Conservation (phyloP, 2,329 filamentous ascomycete genomes). For the Pseudomassariella vexata region DNA sequence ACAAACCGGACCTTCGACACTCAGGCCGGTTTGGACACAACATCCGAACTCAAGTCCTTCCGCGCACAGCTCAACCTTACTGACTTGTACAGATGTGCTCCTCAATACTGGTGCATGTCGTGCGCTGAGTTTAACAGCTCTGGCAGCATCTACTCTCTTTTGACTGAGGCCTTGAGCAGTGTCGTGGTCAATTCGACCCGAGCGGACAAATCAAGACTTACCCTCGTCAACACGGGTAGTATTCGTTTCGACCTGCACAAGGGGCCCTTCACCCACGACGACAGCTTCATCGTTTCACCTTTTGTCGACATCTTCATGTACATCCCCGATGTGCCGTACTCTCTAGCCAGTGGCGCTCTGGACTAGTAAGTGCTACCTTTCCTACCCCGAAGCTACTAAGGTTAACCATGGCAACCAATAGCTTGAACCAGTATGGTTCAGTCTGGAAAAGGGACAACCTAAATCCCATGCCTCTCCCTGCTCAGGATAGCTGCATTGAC, state of each 20-base stretch:
- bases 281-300: conserved; percentile 45
- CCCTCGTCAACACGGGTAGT: conserved; percentile 52
- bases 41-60: conserved; percentile 13
- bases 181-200: conserved; percentile 44
- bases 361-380: too few relatives aligned
- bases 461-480: conserved; percentile 22
- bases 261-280: conserved; percentile 51
- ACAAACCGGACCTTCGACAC: conserved; percentile 43
- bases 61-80: conserved; percentile 48
- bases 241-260: conserved; percentile 55
- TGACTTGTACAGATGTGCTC: conserved; percentile 50
- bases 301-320: conserved; percentile 45
- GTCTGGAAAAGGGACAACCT: conserved; percentile 24
- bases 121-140: conserved; percentile 44
- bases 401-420: too few relatives aligned
- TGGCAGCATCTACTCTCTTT: conserved; percentile 46
- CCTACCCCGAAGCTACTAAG: too few relatives aligned
- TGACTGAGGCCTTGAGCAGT: conserved; percentile 40
- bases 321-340: conserved; percentile 42
- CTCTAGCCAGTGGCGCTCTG: conserved; percentile 25
- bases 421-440: neutral
- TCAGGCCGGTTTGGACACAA: neutral
- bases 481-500: conserved; percentile 36
- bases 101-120: conserved; percentile 47
- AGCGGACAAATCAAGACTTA: conserved; percentile 40